These are phyloP conservation scores for Sclerotinia sclerotiorum DNA, from an alignment of 2,329 filamentous ascomycete species.

Conservation along the genomic window DNA sequence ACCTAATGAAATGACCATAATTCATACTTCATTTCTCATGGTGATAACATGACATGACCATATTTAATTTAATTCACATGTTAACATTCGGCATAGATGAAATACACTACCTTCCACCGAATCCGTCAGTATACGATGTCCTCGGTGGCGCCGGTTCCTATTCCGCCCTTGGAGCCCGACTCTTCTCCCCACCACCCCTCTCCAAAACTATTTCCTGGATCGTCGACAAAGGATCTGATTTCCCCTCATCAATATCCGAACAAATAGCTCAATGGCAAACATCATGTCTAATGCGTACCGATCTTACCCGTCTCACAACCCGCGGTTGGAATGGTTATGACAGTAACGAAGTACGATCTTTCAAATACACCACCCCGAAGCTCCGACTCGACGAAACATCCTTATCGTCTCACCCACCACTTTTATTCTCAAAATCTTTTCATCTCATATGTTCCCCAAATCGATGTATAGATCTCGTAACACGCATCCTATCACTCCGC, in stretches of 20 bases:
- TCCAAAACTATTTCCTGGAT: slow-evolving; percentile 82
- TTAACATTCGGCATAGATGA: slow-evolving; percentile 62
- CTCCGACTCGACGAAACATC: slow-evolving; percentile 73
- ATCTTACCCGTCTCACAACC: slow-evolving; percentile 71
- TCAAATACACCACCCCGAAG: slow-evolving; percentile 87
- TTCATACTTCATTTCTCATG: background rate
- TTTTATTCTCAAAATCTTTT: slow-evolving; percentile 74
- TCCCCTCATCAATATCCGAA: slow-evolving; percentile 64
- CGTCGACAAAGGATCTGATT: slow-evolving; percentile 85
- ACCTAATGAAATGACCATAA: background rate
- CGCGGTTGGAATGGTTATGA: slow-evolving; percentile 92
- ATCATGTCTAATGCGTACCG: slow-evolving; percentile 61
- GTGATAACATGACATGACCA: background rate
- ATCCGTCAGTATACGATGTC: slow-evolving; percentile 67
- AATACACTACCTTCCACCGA: slow-evolving; percentile 78
- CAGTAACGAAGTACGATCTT: slow-evolving; percentile 66
- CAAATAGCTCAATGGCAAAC: slow-evolving; percentile 76
- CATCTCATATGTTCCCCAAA: slow-evolving; percentile 82
- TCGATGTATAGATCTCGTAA: slow-evolving; percentile 74
- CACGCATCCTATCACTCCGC: slow-evolving; percentile 63
- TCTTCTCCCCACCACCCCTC: slow-evolving; percentile 69
- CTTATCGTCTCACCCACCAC: slow-evolving; percentile 53
- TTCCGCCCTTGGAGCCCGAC: slow-evolving; percentile 80
- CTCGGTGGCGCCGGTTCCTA: slow-evolving; percentile 89
- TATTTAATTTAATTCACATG: background rate